These are phyloP conservation scores for Penicillium aurantiogriseum DNA, from an alignment of 2,329 filamentous ascomycete genomes.

Conservation along the genomic window DNA sequence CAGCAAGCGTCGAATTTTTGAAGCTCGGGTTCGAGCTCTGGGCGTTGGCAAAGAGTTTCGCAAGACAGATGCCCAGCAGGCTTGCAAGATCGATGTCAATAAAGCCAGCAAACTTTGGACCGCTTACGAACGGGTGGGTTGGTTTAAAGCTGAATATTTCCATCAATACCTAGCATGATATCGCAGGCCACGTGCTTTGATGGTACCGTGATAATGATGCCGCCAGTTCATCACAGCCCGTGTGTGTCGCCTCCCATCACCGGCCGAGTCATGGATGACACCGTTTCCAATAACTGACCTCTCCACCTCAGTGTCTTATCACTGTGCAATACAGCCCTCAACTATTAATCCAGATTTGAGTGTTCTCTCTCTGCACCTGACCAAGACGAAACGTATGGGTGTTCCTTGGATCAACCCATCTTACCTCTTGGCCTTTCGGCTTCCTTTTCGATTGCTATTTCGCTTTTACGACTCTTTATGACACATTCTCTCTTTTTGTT, in stretches of 20 bases:
- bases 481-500: constrained; percentile 7
- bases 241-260: background rate
- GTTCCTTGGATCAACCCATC: background rate
- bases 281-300: constrained; percentile 7
- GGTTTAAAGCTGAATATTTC: constrained; percentile 64
- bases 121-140: constrained; percentile 82
- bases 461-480: constrained; percentile 11
- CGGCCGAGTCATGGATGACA: background rate
- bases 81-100: constrained; percentile 98
- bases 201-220: background rate
- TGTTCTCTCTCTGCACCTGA: background rate
- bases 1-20: constrained; percentile 89
- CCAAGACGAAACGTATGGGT: background rate
- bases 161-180: constrained; percentile 39
- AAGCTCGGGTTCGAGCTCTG: constrained; percentile 66
- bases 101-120: constrained; percentile 92
- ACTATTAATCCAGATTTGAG: constrained; percentile 12
- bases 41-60: constrained; percentile 77
- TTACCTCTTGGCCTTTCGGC: background rate
- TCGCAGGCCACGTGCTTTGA: background rate
- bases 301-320: background rate
- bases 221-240: background rate
- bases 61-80: constrained; percentile 93
- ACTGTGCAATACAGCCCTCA: constrained; percentile 2
- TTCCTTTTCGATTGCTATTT: background rate